Conservation (phyloP, 2,329 filamentous ascomycete genomes). For the Aspergillus sp. region DNA sequence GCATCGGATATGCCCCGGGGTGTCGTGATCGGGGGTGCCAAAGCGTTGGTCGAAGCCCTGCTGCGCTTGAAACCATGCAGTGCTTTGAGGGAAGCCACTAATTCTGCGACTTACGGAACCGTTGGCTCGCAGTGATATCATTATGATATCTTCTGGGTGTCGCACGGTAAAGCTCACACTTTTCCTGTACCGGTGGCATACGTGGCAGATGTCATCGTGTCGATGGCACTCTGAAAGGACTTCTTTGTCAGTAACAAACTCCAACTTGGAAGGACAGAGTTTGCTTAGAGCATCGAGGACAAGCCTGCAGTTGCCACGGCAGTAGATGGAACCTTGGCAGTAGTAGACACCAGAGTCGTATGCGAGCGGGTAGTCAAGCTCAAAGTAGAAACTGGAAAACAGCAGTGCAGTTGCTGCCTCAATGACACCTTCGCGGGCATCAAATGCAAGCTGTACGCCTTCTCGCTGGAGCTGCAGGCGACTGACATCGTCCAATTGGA, state of each 20-base stretch:
- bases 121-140: slow-evolving; percentile 4
- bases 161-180: slow-evolving; percentile 7
- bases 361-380: slow-evolving; percentile 3
- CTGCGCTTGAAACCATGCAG: slow-evolving; percentile 11
- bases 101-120: slow-evolving; percentile 7
- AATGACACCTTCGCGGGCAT: slow-evolving; percentile 1
- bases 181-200: slow-evolving; percentile 7
- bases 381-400: slow-evolving; percentile 9
- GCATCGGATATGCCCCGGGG: slow-evolving; percentile 8
- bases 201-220: slow-evolving; percentile 6
- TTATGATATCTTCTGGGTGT: slow-evolving; percentile 6
- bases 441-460: neutral
- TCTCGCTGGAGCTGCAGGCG: slow-evolving; percentile 8
- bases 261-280: slow-evolving; percentile 3
- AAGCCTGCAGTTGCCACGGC: slow-evolving; percentile 4
- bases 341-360: slow-evolving; percentile 7
- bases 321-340: slow-evolving; percentile 11
- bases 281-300: slow-evolving; percentile 4
- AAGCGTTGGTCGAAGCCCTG: slow-evolving; percentile 9
- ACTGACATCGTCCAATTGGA: slow-evolving; percentile 6
- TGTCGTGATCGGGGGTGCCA: slow-evolving; percentile 8
- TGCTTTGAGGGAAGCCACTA: slow-evolving; percentile 13
- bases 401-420: slow-evolving; percentile 6
- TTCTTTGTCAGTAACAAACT: slow-evolving; percentile 8
- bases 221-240: slow-evolving; percentile 4